Base-by-base conservation (phyloP, 2,329 filamentous ascomycete species). In the Colletotrichum filicis region DNA sequence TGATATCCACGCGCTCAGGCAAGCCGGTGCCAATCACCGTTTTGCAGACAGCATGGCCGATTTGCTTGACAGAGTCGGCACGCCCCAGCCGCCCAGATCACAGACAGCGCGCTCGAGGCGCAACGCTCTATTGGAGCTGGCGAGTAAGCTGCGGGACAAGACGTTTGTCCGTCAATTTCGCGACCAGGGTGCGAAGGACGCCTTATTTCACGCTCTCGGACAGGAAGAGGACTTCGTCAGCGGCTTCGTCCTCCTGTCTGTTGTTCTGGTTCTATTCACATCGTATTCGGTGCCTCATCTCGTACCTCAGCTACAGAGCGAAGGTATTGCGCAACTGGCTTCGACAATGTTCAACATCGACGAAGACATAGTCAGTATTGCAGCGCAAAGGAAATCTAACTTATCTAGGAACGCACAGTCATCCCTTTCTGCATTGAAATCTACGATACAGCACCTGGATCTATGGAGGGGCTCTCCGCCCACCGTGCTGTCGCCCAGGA, bases 141-240 rank as follows among this genome's bases (percentile, higher is more conserved):
- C 87, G 1, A 85, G 87, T 57, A 91, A 90, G 76, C 84, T 92
- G 55, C 87, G 88, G 61, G 85, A 92, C 62, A 91, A 91, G 77
- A 85, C 85, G 1, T 95, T 94, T 76, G 85, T 90, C 32, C 86
- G 87, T 22, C 92, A 93, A 74, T 95, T 98, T 77, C 87, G 93
- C 24, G 92, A 95, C 74, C 92, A 94, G 76, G 90, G 91, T 7
- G 90, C 93, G 68, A 93, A 94, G 74, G 88, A 91, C 66, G 89
- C 89, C 35, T 85, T 98, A 19, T 89, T 95, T 65, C 86, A 89
- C 57, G 88, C 89, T 55, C 85, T 93, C 11, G 87, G 86, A 1
- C 85, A 86, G 61, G 90, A 92, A 77, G 82, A 86, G 1, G 93
- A 95, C 78, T 75, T 87, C 26, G 83, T 93, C 46, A 87, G 88